phyloP scores from a whole-genome alignment of 2,329 filamentous ascomycete genomes.

The Xylariaceae sp. region DNA sequence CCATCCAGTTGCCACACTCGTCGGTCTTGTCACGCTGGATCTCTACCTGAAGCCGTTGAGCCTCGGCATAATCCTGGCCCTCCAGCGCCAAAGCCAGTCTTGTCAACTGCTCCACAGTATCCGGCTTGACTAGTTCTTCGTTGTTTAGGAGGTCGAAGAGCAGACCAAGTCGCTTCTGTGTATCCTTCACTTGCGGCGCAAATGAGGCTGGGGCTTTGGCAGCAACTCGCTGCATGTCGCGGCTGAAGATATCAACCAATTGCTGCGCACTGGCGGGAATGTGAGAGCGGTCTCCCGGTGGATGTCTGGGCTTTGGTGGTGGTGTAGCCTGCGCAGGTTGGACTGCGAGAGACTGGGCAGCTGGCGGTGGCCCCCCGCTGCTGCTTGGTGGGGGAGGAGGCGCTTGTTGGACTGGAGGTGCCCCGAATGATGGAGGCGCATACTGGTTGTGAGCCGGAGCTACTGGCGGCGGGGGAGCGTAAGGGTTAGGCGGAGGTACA shows the following conservation, averaged over 20 bases:
- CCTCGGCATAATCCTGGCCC: constrained; percentile 62
- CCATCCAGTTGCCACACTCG: constrained; percentile 84
- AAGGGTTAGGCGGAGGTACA: constrained; percentile 42
- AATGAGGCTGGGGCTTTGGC: constrained; percentile 80
- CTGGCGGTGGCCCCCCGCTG: constrained; percentile 35
- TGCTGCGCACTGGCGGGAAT: constrained; percentile 72
- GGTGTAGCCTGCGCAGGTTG: constrained; percentile 45
- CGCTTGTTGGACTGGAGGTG: constrained; percentile 37
- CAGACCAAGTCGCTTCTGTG: constrained; percentile 84
- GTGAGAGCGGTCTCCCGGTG: constrained; percentile 82
- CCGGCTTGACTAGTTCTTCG: constrained; percentile 76
- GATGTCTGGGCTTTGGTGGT: constrained; percentile 60
- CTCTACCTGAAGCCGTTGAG: constrained; percentile 64
- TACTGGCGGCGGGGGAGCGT: constrained; percentile 45
- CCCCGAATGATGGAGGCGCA: constrained; percentile 51
- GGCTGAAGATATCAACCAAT: constrained; percentile 73
- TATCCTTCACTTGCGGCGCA: constrained; percentile 84
- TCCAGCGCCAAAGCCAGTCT: constrained; percentile 63
- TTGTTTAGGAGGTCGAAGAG: constrained; percentile 99
- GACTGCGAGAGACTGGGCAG: constrained; percentile 37
- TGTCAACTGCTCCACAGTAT: constrained; percentile 64
- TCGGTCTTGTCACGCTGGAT: constrained; percentile 72
- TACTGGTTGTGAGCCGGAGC: constrained; percentile 51
- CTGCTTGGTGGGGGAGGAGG: constrained; percentile 41
- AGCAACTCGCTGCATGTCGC: constrained; percentile 86